These are phyloP conservation scores for Huntiella savannae DNA, from an alignment of 2,329 filamentous ascomycete genomes.

Conservation along the genomic window DNA sequence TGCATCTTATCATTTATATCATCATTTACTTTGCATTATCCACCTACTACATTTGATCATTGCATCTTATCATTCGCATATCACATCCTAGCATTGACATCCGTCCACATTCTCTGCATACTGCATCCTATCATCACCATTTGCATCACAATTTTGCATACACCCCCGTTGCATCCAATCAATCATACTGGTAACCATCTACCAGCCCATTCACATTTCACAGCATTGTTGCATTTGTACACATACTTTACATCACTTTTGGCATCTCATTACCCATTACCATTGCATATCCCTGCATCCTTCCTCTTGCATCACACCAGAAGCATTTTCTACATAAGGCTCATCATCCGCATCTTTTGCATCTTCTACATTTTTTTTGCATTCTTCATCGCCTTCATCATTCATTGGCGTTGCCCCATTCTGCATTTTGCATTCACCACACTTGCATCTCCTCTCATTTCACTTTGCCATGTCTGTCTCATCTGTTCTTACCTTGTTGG, in stretches of 20 bases:
- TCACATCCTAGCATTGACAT: too few species aligned
- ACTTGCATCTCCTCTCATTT: not conserved
- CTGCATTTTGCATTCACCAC: not conserved
- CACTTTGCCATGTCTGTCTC: conserved; percentile 5
- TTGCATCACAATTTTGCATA: too few species aligned
- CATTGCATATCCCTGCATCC: not conserved
- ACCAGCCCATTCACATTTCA: too few species aligned
- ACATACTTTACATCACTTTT: not conserved
- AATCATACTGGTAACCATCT: too few species aligned
- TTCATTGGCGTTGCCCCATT: not conserved
- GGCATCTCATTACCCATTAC: not conserved
- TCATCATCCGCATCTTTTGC: not conserved
- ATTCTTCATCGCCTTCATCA: not conserved
- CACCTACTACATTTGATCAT: too few species aligned
- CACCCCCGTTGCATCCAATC: too few species aligned
- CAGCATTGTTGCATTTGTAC: too few species aligned
- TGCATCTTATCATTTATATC: too few species aligned
- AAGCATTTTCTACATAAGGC: not conserved
- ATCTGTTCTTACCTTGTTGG: conserved; percentile 8
- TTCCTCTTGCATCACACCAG: not conserved
- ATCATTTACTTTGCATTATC: too few species aligned
- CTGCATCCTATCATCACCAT: too few species aligned
- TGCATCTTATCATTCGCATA: too few species aligned
- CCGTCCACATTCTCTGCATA: too few species aligned
- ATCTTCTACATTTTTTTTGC: not conserved